phyloP scores from a whole-genome alignment of 768 basidiomycete genomes.

The Collybiopsis luxurians region DNA sequence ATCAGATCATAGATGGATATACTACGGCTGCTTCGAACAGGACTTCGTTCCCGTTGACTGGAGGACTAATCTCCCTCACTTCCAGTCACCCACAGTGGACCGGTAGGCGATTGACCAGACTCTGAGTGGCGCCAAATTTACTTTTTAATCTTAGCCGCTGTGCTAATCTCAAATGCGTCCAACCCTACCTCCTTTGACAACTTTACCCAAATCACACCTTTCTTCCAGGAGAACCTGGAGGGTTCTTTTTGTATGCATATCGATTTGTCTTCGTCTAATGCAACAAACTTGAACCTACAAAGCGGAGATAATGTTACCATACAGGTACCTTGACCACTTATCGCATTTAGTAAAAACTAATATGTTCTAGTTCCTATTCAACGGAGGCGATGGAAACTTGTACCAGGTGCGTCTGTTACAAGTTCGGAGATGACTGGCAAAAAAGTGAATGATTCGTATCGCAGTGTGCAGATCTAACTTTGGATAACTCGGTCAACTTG shows the following conservation, averaged over 20 bases:
- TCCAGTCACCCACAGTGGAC: too few species aligned
- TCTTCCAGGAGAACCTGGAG: conserved; percentile 49
- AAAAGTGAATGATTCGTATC: neutral
- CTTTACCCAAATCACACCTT: conserved; percentile 55
- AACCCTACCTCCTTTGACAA: conserved; percentile 63
- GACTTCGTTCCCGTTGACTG: too few species aligned
- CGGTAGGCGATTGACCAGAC: too few species aligned
- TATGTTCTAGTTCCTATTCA: conserved; percentile 41
- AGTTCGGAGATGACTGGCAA: neutral
- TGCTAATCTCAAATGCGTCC: conserved; percentile 49
- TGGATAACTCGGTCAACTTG: conserved; percentile 48
- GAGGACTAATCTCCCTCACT: too few species aligned
- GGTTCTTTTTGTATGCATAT: conserved; percentile 70
- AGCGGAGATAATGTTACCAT: conserved; percentile 75
- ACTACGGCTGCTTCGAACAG: too few species aligned
- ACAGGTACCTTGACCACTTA: conserved; percentile 33
- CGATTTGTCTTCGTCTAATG: conserved; percentile 49
- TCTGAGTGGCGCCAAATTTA: too few species aligned
- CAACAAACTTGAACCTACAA: conserved; percentile 37
- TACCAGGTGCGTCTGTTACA: conserved; percentile 51
- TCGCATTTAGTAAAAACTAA: neutral
- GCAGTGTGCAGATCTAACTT: conserved; percentile 79
- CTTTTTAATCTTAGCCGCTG: too few species aligned
- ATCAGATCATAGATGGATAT: too few species aligned
- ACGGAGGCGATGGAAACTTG: conserved; percentile 70